These are phyloP conservation scores for Fusarium torreyae DNA, from an alignment of 2,329 filamentous ascomycete genomes.

Conservation along the genomic window DNA sequence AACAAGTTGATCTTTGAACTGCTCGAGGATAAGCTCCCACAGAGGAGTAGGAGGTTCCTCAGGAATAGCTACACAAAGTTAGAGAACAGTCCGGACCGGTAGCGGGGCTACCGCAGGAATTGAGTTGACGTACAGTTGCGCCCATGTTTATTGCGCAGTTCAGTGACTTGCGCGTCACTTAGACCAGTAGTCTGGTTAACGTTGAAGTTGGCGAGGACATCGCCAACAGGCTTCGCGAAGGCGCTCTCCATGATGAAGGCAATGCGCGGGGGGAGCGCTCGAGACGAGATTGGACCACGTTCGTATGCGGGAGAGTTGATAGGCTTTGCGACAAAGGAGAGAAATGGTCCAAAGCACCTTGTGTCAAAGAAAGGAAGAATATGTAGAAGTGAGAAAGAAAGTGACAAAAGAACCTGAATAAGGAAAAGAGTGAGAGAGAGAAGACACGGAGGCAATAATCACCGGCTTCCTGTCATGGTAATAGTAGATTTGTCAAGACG, in stretches of 20 bases:
- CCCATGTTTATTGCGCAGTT: slow-evolving; percentile 72
- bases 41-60: slow-evolving; percentile 97
- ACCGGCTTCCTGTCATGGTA: slow-evolving; percentile 50
- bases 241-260: slow-evolving; percentile 72
- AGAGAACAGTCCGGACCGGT: slow-evolving; percentile 22
- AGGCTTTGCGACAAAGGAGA: slow-evolving; percentile 36
- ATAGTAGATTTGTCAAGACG: slow-evolving; percentile 48
- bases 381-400: slow-evolving; percentile 26
- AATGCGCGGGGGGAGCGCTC: slow-evolving; percentile 44
- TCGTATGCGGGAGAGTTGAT: slow-evolving; percentile 23
- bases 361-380: slow-evolving; percentile 19
- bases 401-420: slow-evolving; percentile 19
- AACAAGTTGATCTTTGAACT: slow-evolving; percentile 99
- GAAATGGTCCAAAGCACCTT: slow-evolving; percentile 12
- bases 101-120: slow-evolving; percentile 28
- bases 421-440: slow-evolving; percentile 35
- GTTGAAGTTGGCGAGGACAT: slow-evolving; percentile 72
- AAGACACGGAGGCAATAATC: slow-evolving; percentile 40
- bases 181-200: slow-evolving; percentile 71
- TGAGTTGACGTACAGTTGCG: slow-evolving; percentile 71
- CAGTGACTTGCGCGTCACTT: slow-evolving; percentile 70
- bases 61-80: slow-evolving; percentile 64
- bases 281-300: slow-evolving; percentile 22
- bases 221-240: slow-evolving; percentile 69
- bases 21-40: slow-evolving; percentile 96